Evolutionary conservation across 148 eudicot genomes (phyloP).

Genomic region (Suaeda aralocaspica): DNA sequence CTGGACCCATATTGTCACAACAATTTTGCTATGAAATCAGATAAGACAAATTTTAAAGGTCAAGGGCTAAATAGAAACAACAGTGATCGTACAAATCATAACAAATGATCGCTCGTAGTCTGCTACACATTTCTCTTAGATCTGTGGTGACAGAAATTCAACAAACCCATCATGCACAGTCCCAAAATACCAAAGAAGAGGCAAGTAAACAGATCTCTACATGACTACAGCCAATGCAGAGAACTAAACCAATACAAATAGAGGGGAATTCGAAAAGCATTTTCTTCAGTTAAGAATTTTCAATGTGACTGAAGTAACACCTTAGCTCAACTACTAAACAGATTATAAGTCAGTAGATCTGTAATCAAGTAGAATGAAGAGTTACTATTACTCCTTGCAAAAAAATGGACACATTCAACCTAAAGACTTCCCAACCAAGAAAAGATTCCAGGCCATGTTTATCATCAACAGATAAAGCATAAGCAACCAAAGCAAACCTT

Average conservation of each 20-base stretch:
- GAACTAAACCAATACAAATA: background rate
- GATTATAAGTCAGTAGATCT: background rate
- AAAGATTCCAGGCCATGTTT: background rate
- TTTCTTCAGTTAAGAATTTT: background rate
- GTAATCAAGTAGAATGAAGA: background rate
- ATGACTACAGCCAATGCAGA: background rate
- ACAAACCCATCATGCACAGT: background rate
- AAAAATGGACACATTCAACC: background rate
- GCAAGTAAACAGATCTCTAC: background rate
- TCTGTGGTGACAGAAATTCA: too few relatives aligned
- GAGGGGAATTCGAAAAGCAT: background rate
- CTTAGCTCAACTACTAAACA: background rate
- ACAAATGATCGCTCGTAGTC: too few relatives aligned
- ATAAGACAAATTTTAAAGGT: background rate
- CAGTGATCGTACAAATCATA: background rate
- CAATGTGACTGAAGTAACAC: background rate
- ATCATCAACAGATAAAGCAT: constrained; percentile 8
- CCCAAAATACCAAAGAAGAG: background rate
- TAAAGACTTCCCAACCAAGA: background rate
- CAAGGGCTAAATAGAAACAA: background rate
- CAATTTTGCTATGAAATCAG: background rate
- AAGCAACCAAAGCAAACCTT: constrained; percentile 51
- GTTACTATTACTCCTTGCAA: background rate
- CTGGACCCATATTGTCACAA: background rate
- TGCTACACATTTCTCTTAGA: too few relatives aligned